phyloP scores from a whole-genome alignment of 2,329 filamentous ascomycete genomes.

The Colletotrichum tropicicola region DNA sequence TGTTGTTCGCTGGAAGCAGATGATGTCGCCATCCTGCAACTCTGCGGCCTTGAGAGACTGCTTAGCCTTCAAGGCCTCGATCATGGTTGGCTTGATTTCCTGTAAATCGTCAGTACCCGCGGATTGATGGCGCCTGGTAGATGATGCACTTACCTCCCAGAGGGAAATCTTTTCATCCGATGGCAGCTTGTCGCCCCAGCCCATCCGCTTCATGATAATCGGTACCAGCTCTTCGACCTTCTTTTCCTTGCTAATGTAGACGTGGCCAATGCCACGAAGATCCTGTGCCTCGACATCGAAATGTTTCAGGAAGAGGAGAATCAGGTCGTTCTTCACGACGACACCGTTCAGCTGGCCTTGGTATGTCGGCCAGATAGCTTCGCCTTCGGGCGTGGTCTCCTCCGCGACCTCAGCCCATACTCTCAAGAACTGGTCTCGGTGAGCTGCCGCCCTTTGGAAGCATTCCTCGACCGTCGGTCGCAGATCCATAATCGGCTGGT shows the following conservation, averaged over 20 bases:
- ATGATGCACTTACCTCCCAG: slow-evolving; percentile 70
- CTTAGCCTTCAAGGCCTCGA: slow-evolving; percentile 92
- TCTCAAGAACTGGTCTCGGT: slow-evolving; percentile 77
- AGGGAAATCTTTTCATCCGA: slow-evolving; percentile 71
- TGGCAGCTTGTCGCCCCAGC: slow-evolving; percentile 80
- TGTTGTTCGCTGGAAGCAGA: slow-evolving; percentile 83
- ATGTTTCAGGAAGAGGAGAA: slow-evolving; percentile 91
- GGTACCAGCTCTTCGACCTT: slow-evolving; percentile 87
- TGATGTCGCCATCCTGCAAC: slow-evolving; percentile 95
- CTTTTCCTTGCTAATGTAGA: slow-evolving; percentile 88
- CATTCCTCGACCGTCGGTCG: slow-evolving; percentile 81
- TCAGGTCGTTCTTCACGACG: slow-evolving; percentile 67
- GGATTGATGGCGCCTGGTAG: too few relatives aligned
- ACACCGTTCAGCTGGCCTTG: slow-evolving; percentile 65
- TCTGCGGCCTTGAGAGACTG: slow-evolving; percentile 90
- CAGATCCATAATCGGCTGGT: slow-evolving; percentile 83
- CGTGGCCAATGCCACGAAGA: slow-evolving; percentile 79
- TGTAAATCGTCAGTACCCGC: slow-evolving; percentile 43
- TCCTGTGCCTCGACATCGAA: slow-evolving; percentile 84
- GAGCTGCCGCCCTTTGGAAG: slow-evolving; percentile 59
- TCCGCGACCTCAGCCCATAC: slow-evolving; percentile 87
- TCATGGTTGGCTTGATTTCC: slow-evolving; percentile 98
- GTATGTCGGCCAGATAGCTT: slow-evolving; percentile 75
- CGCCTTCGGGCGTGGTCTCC: slow-evolving; percentile 72
- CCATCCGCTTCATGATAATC: slow-evolving; percentile 82